Evolutionary conservation across 305 asterid genomes (phyloP), one percentile per base, ranked within the genome.

Genomic region (Stenogyne calaminthoides): DNA sequence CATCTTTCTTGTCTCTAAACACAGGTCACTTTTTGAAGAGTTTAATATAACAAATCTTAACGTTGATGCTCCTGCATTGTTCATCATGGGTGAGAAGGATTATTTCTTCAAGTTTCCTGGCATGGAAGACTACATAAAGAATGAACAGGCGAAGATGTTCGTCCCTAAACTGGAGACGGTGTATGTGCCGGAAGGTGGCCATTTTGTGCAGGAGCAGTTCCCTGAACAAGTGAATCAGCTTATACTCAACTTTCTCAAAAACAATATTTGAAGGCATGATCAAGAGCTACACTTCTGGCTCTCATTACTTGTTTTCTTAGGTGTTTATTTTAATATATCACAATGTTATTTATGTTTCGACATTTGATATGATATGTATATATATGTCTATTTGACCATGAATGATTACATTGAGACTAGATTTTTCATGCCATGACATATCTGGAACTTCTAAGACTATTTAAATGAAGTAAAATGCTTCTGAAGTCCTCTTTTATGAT

Each of bases 171-270:
- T 86, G 78, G 84, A 88, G 86, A 86, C 88, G 4, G 70, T 76
- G 22, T 87, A 67, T 57, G 25, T 89, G 64, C 85, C 89, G 1
- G 93, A 84, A 80, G 97, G 96, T 27, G 58, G 76, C 59, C 96
- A 92, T 83, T 92, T 92, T 64, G 88, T 88, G 78, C 96, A 85
- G 78, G 97, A 91, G 84, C 97, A 91, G 63, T 82, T 80, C 40
- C 93, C 97, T 2, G 72, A 82, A 5, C 82, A 80, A 61, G 88
- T 88, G 63, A 91, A 87, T 57, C 54, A 69, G 40, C 85, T 85
- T 1, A 80, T 87, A 9, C 57, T 88, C 73, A 56, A 72, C 78
- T 92, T 92, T 74, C 88, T 89, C 5, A 75, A 66, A 25, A 79
- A 14, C 42, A 70, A 85, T 37, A 57, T 40, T 19, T 77, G 66